Evolutionary conservation across 345 rosid genomes (phyloP).

Genomic region (Corymbia maculata): DNA sequence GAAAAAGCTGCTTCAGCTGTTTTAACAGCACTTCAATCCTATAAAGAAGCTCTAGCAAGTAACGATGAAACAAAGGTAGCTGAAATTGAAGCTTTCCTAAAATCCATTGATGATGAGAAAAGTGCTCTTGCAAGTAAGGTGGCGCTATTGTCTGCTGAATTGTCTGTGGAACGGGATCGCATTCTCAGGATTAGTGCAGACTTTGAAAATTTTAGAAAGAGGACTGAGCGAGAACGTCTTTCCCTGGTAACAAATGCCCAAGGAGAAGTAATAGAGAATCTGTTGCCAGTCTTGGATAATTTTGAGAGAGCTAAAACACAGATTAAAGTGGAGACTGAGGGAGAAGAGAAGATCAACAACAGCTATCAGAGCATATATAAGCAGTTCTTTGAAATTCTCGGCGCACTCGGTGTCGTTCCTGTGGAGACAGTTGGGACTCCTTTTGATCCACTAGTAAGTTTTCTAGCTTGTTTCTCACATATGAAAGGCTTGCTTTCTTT

Average conservation of each 20-base stretch:
- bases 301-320: constrained; percentile 94
- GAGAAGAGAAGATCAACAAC: constrained; percentile 78
- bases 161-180: constrained; percentile 63
- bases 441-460: constrained; percentile 93
- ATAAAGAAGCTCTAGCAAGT: constrained; percentile 62
- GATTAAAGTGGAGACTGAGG: constrained; percentile 74
- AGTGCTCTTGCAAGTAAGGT: constrained; percentile 43
- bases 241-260: constrained; percentile 77
- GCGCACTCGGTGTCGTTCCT: constrained; percentile 66
- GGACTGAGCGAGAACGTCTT: constrained; percentile 82
- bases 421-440: constrained; percentile 79
- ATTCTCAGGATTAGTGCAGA: constrained; percentile 83
- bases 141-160: constrained; percentile 45
- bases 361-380: constrained; percentile 95
- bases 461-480: neutral
- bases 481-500: neutral
- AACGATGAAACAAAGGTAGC: constrained; percentile 45
- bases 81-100: constrained; percentile 59
- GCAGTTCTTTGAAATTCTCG: constrained; percentile 75
- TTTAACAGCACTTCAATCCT: constrained; percentile 34
- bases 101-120: constrained; percentile 67
- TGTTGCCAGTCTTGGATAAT: constrained; percentile 75
- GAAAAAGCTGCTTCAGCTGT: constrained; percentile 42
- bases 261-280: constrained; percentile 86
- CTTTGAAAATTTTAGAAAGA: constrained; percentile 94